Evolutionary conservation across 2,329 filamentous ascomycete genomes (phyloP), one percentile per base, ranked within the genome.

Genomic region (Xylariaceae sp.): DNA sequence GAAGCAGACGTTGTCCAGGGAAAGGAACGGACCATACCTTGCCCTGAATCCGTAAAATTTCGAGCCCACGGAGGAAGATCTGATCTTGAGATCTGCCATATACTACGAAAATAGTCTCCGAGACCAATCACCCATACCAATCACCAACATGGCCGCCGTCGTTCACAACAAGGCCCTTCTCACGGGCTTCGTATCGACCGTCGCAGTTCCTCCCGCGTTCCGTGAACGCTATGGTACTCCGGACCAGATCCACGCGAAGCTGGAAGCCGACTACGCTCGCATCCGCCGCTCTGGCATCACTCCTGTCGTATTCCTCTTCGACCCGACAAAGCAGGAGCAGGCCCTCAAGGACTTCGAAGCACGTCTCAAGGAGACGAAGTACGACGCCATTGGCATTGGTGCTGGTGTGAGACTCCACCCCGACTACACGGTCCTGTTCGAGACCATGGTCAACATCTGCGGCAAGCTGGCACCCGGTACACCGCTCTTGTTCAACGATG

Each of bases 361-460:
- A 13, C 50, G 57, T 37, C 52, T 63, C 2, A 51, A 45, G 18
- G 44, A 59, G 45, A 49, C 48, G 8, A 48, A 61, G 39, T 64
- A 65, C 56, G 66, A 60, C 17, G 63, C 61, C 13, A 61, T 66
- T 53, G 58, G 63, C 23, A 62, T 66, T 39, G 64, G 64, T 17
- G 59, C 61, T 4, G 64, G 64, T 9, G 51, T 65, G 23, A 61
- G 63, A 41, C 34, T 66, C 17, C 39, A 61, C 23, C 57, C 63
- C 10, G 56, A 60, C 4, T 35, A 62, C 23, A 57, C 61, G 9
- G 35, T 9, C 10, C n/a, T 65, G 45, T 65, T 68, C 57, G 64
- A 68, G 53, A 59, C 62, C 23, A 54, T 64, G 17, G 67, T 66
- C 53, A 65, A 64, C 60, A 63, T 61, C 49, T 62, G 59, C 17